These are phyloP conservation scores for Neurospora hispaniola DNA, from an alignment of 495 filamentous ascomycete species.

Conservation along the genomic window DNA sequence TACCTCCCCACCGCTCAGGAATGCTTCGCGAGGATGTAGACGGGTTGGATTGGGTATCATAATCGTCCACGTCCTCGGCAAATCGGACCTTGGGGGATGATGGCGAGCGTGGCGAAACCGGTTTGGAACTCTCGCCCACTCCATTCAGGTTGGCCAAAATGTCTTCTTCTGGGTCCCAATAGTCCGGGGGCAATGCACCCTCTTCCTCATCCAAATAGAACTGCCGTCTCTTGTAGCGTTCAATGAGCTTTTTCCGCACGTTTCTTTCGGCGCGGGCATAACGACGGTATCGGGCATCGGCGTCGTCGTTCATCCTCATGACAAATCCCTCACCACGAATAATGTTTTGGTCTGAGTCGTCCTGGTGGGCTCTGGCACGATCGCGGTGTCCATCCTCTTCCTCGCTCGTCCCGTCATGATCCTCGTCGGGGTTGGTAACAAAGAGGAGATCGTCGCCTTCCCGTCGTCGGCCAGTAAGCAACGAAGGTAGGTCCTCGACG, in stretches of 20 bases:
- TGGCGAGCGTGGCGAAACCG: slow-evolving; percentile 54
- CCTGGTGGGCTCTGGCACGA: not conserved
- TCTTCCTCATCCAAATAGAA: slow-evolving; percentile 81
- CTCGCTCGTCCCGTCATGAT: slow-evolving; percentile 2
- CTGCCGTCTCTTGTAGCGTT: slow-evolving; percentile 61
- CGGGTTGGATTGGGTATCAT: slow-evolving; percentile 63
- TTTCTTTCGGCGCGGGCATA: slow-evolving; percentile 3
- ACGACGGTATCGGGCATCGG: not conserved
- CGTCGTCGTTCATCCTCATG: not conserved
- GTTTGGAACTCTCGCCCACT: slow-evolving; percentile 30
- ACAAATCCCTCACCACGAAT: not conserved
- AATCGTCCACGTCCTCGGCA: slow-evolving; percentile 62
- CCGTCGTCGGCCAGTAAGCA: slow-evolving; percentile 25
- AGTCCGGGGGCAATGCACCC: slow-evolving; percentile 51
- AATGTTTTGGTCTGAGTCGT: not conserved
- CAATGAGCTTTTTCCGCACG: slow-evolving; percentile 47
- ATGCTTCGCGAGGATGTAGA: slow-evolving; percentile 72
- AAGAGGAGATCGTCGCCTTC: slow-evolving; percentile 20
- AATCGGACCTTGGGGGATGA: slow-evolving; percentile 82
- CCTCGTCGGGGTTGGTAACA: slow-evolving; percentile 14
- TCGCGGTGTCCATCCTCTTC: not conserved
- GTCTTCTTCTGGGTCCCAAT: slow-evolving; percentile 54
- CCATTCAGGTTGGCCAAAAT: slow-evolving; percentile 33
- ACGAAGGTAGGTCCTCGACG: slow-evolving; percentile 25
- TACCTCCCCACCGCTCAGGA: slow-evolving; percentile 75